Conservation (phyloP, 2,329 filamentous ascomycete species). For the Fusarium sp. region DNA sequence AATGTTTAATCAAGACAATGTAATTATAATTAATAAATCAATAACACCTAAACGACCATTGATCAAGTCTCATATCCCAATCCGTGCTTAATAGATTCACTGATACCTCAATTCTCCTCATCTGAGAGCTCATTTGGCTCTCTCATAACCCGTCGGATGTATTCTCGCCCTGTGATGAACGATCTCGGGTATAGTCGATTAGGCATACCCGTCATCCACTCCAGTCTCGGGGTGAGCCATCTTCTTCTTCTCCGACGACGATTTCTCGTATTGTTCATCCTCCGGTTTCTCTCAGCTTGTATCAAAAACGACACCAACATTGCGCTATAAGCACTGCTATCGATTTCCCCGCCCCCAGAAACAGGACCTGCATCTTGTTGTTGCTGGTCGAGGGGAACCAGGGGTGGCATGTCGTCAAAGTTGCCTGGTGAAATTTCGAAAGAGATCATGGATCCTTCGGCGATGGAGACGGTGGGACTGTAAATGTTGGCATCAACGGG, state of each 20-base stretch:
- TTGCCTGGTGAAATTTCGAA: neutral
- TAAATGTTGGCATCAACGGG: neutral
- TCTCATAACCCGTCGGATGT: neutral
- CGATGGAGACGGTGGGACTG: neutral
- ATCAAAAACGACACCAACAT: neutral
- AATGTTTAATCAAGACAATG: constrained; percentile 17
- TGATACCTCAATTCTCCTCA: neutral
- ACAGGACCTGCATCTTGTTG: neutral
- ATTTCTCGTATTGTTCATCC: neutral
- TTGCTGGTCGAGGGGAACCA: neutral
- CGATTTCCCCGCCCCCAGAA: neutral
- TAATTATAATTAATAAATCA: constrained; percentile 11
- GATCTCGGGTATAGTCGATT: neutral
- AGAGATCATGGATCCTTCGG: neutral
- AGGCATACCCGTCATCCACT: neutral
- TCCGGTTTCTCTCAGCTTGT: neutral
- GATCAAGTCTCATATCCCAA: neutral
- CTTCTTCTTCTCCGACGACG: neutral
- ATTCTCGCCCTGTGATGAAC: neutral
- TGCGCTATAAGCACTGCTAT: neutral
- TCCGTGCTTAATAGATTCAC: neutral
- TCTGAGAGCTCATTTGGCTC: neutral
- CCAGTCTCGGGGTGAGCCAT: neutral
- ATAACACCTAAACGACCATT: neutral
- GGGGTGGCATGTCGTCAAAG: neutral